Percentiles rank a stretch among this genome's conserved stretches.
phyloP scores from a whole-genome alignment of 2,329 filamentous ascomycete genomes.

The Ceratocystis variospora region DNA sequence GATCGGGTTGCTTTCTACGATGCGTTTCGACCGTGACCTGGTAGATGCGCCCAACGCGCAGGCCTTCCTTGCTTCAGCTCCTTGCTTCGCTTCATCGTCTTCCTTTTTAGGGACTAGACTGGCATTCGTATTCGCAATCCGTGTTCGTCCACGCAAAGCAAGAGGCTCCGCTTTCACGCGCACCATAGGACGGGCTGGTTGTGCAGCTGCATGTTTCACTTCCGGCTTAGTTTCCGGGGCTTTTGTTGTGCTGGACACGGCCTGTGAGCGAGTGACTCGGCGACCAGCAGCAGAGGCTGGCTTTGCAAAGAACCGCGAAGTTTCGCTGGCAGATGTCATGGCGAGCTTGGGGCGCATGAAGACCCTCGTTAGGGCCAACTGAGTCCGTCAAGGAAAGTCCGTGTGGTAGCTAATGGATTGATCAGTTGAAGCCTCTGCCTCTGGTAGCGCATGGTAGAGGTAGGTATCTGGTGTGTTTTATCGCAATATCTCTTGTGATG shows the following conservation, averaged over 20 bases:
- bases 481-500: too few species aligned
- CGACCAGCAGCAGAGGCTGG: conserved; percentile 6
- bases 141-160: background rate
- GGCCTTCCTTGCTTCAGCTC: background rate
- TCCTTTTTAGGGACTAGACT: background rate
- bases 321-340: conserved; percentile 11
- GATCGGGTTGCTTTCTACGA: conserved; percentile 11
- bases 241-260: background rate
- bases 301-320: conserved; percentile 18
- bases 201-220: background rate
- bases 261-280: conserved; percentile 22
- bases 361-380: background rate
- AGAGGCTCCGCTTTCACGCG: background rate
- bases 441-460: too few species aligned
- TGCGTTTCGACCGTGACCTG: background rate
- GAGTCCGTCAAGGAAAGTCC: too few species aligned
- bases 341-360: background rate
- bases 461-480: too few species aligned
- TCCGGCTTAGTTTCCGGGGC: background rate
- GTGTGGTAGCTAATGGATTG: too few species aligned
- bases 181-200: background rate
- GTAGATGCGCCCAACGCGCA: too few species aligned
- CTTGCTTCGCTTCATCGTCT: background rate
- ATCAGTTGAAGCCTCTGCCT: too few species aligned
- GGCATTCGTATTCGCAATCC: background rate